These are phyloP conservation scores for Tieghemostelium lacteum DNA, from an alignment of 78 protist genomes.

Conservation along the genomic window DNA sequence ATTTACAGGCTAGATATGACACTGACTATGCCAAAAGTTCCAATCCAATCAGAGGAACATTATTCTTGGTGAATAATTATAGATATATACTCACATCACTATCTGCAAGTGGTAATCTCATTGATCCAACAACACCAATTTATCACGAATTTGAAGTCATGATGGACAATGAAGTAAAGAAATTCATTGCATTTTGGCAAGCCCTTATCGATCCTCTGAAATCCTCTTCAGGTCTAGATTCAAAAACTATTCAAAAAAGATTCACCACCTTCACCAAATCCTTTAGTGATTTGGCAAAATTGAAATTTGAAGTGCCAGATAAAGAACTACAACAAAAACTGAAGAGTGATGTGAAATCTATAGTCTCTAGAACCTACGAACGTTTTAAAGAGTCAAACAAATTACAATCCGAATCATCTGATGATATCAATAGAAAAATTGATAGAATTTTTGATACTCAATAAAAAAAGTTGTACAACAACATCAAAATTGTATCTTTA, in stretches of 20 bases:
- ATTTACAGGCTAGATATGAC: conserved; percentile 48
- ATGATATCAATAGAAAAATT: conserved; percentile 54
- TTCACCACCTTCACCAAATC: conserved; percentile 57
- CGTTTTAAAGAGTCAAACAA: conserved; percentile 25
- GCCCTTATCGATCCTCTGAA: conserved; percentile 5
- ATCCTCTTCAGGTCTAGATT: conserved; percentile 19
- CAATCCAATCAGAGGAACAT: conserved; percentile 16
- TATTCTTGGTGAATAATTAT: conserved; percentile 61
- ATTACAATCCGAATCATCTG: conserved; percentile 55
- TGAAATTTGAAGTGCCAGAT: conserved; percentile 71
- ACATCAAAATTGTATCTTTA: too few species aligned
- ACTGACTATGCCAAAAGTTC: conserved; percentile 14
- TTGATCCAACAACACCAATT: not conserved
- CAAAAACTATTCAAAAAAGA: conserved; percentile 45
- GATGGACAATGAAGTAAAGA: conserved; percentile 50
- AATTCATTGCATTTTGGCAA: conserved; percentile 37
- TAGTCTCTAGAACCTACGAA: conserved; percentile 4
- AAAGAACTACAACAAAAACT: conserved; percentile 40
- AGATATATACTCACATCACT: conserved; percentile 24
- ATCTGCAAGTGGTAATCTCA: not conserved
- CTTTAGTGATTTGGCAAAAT: conserved; percentile 43
- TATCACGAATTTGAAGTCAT: conserved; percentile 35
- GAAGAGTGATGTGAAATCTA: conserved; percentile 25
- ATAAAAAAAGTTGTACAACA: too few species aligned
- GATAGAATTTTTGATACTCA: conserved; percentile 66